phyloP scores from a whole-genome alignment of 2,329 filamentous ascomycete species.

The Pseudogymnoascus sp. region DNA sequence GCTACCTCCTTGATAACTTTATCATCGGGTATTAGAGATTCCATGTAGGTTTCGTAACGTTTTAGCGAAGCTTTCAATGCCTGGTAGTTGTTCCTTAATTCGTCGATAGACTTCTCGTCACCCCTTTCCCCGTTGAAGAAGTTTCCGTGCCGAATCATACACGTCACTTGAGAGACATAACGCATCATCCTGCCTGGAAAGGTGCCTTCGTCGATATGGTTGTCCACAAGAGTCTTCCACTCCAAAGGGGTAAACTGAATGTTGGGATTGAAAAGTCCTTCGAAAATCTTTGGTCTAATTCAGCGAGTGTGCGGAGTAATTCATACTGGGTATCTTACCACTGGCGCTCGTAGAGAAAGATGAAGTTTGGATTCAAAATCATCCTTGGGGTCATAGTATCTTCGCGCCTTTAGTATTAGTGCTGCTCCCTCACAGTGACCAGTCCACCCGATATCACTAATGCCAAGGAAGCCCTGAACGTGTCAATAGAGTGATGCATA shows the following conservation, averaged over 20 bases:
- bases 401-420: constrained; percentile 30
- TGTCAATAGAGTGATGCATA: neutral
- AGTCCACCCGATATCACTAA: neutral
- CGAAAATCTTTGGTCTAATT: constrained; percentile 25
- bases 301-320: neutral
- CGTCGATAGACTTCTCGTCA: neutral
- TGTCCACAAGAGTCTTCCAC: constrained; percentile 30
- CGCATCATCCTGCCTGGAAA: constrained; percentile 29
- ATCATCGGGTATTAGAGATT: neutral
- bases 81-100: neutral
- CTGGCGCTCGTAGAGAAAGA: constrained; percentile 30
- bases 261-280: constrained; percentile 30
- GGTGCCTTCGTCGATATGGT: constrained; percentile 23
- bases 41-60: neutral
- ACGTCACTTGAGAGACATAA: constrained; percentile 27
- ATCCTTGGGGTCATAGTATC: constrained; percentile 26
- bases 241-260: constrained; percentile 29
- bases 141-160: constrained; percentile 26
- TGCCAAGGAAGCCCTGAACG: neutral
- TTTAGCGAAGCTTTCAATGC: neutral
- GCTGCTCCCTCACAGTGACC: constrained; percentile 20
- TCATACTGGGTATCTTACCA: constrained; percentile 23
- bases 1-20: neutral
- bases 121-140: constrained; percentile 9
- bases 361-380: constrained; percentile 31